Base-by-base conservation (phyloP, 2,329 filamentous ascomycete genomes). In the Rosellinia necatrix region DNA sequence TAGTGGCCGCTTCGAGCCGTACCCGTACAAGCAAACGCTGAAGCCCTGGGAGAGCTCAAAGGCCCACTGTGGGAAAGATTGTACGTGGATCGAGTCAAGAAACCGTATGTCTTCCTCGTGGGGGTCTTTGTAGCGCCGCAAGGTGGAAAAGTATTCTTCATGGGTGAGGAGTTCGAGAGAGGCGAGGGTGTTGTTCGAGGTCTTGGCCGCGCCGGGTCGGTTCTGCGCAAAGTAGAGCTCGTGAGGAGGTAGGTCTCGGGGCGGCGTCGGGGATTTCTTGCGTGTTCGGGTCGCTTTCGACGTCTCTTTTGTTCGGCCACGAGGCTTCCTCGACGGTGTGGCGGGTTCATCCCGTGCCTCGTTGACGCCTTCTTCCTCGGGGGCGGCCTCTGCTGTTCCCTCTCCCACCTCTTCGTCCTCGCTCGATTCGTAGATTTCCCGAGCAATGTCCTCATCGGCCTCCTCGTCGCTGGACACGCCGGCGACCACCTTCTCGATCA, bases 181-280 rank as follows among this genome's bases (percentile, higher is more conserved):
- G 0, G 88, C 81, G 4, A 97, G 79, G 0, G 86, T 96, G 63
- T 94, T 94, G 69, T 90, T 89, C 1, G 92, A 97, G 0, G 93
- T 96, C 73, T 92, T 92, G 3, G 85, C 80, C 3, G 86, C 82
- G 2, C 91, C 92, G 0, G 90, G 86, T 43, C 91, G 87, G 70
- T 96, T 97, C 68, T 97, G 91, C 68, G 88, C 90, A 72, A 99
- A 97, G 76, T 96, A 99, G 63, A 89, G 84, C 72, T 97, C 94
- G 68, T 97, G 91, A 0, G 92, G 81, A 4, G 92, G 90, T 2
- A 97, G 81, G 66, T 96, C 84, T 49, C 85, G 82, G 15, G 93
- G 91, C 3, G 91, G 91, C 4, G 89, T 92, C 1, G 90, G 89
- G 6, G 89, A 91, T 53, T 84, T 85, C 66, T 85, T 83, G 61